Conservation (phyloP, 305 asterid genomes). For the Solanum hybrid region DNA sequence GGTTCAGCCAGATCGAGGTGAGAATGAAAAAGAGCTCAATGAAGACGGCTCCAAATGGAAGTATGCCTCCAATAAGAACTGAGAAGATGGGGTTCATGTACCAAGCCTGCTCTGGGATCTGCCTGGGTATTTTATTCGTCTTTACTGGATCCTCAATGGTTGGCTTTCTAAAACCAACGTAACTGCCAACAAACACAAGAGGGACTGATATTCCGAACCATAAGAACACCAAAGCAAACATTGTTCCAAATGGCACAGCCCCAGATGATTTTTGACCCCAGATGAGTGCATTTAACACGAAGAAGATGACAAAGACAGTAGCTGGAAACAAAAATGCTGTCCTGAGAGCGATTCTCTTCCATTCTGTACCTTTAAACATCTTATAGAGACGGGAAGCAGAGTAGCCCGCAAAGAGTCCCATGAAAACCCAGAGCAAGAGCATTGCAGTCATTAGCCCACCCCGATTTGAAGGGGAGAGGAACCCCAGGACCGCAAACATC, state of each 20-base stretch:
- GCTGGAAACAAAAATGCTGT: conserved; percentile 60
- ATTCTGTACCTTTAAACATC: conserved; percentile 65
- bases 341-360: conserved; percentile 60
- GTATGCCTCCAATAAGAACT: conserved; percentile 55
- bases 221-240: conserved; percentile 57
- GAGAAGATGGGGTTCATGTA: conserved; percentile 68
- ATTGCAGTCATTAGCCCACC: conserved; percentile 78
- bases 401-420: conserved; percentile 67
- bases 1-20: conserved; percentile 67
- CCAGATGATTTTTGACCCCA: conserved; percentile 83
- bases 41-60: conserved; percentile 65
- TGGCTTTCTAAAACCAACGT: conserved; percentile 49
- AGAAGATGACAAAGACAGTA: conserved; percentile 43
- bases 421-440: conserved; percentile 70
- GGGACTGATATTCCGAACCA: conserved; percentile 76
- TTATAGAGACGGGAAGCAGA: conserved; percentile 60
- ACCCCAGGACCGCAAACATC: conserved; percentile 62
- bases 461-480: conserved; percentile 71
- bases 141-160: conserved; percentile 59
- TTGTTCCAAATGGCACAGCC: conserved; percentile 66
- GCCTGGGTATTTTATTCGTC: conserved; percentile 59
- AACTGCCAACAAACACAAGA: conserved; percentile 56
- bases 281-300: conserved; percentile 56
- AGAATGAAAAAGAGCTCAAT: conserved; percentile 66
- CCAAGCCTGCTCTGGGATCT: conserved; percentile 70